Evolutionary conservation across 352 stramenopile genomes (phyloP), one percentile per base, ranked within the genome.

Genomic region (Globisporangium cystogenes): DNA sequence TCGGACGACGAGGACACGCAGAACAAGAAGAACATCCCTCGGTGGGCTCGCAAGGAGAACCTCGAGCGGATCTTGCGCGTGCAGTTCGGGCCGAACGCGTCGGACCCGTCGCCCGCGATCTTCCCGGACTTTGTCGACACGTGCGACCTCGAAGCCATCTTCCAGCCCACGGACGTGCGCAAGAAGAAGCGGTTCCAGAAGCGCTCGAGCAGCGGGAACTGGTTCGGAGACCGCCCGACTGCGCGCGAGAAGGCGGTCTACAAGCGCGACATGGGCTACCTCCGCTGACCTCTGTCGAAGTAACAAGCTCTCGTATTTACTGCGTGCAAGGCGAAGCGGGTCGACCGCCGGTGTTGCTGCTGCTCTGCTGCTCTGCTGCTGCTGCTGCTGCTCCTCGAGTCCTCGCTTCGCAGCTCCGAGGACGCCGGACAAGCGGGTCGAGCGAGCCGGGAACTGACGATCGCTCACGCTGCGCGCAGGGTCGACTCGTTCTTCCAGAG

Each of bases 171-270:
- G 0, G 82, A 93, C 43, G 55, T 74, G 10, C 60, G 62, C 2
- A 92, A 92, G 57, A 90, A 92, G 62, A 89, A 87, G 54, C 75
- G 74, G 27, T 95, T 93, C 46, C 59, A 70, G 29, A 71, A 79
- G 37, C 72, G 84, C n/a, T 90, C 78, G 51, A 95, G 84, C 60
- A 91, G 79, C 27, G 84, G 82, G 12, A 93, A 95, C 65, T 95
- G 84, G 84, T 69, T 93, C 26, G 77, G 74, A 8, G 84, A 95
- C 64, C 72, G 74, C 16, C 80, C 82, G 11, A 93, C 82, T 8
- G 78, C 80, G 24, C 70, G 78, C 11, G 84, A 94, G 55, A 84
- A 76, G 65, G 77, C 83, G 7, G 61, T 88, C 35, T 94, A 94
- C 65, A 86, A 87, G 53, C 76, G 67, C 41, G 84, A 90, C 21